Evolutionary conservation across 768 basidiomycete species (phyloP).

Genomic region (Pleurotus ostreatus): DNA sequence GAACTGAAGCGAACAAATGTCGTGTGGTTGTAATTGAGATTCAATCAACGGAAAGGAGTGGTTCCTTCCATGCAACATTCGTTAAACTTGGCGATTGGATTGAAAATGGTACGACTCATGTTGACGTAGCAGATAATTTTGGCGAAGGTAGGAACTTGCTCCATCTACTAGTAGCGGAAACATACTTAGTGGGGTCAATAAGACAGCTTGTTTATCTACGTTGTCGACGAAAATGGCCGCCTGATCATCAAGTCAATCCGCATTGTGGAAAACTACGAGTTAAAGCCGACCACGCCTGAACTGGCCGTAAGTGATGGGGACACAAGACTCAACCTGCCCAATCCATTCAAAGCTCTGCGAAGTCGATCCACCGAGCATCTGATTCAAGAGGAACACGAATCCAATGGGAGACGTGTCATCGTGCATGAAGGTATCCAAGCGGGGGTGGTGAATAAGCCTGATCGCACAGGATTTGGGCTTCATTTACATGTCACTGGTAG

Average conservation of each 20-base stretch:
- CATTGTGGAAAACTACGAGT: neutral
- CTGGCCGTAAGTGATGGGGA: neutral
- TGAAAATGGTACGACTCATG: conserved; percentile 36
- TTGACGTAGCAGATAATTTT: too few species aligned
- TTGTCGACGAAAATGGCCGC: conserved; percentile 37
- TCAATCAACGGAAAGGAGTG: conserved; percentile 17
- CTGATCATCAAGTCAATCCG: conserved; percentile 27
- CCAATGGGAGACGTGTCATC: conserved; percentile 8
- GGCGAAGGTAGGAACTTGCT: too few species aligned
- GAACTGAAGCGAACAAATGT: conserved; percentile 31
- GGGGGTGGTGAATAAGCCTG: too few species aligned
- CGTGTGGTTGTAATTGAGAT: conserved; percentile 38
- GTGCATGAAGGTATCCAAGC: too few species aligned
- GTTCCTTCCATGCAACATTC: conserved; percentile 32
- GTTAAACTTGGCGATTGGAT: conserved; percentile 52
- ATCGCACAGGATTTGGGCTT: too few species aligned
- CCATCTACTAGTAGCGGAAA: too few species aligned
- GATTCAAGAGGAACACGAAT: conserved; percentile 11
- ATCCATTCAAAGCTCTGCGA: conserved; percentile 57
- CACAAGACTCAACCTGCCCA: conserved; percentile 46
- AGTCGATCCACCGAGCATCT: conserved; percentile 47
- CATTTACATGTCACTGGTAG: conserved; percentile 13
- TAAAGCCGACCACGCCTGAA: neutral
- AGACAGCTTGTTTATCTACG: conserved; percentile 38
- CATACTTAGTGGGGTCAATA: conserved; percentile 16